Base-by-base conservation (phyloP, 202 grass and related monocot species). In the Elaeis oleifera region DNA sequence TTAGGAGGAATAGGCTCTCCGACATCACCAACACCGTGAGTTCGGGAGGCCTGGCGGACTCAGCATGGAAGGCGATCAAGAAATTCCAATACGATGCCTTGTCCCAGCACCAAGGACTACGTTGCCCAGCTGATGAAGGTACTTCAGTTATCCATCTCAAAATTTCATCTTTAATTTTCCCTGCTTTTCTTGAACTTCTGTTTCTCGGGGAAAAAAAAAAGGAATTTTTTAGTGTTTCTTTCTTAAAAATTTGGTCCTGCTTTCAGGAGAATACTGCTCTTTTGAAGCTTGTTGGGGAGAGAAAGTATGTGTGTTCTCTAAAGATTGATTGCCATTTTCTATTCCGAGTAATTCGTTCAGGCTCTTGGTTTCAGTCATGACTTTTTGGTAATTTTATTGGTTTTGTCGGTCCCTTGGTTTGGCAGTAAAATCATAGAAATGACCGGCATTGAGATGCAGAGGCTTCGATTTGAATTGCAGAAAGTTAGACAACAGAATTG, bases 1-100 rank as follows among this genome's bases (percentile, higher is more conserved):
- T 39, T 28, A 9, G 18, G 61, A 64, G 61, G 61, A 48, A 64
- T 31, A 50, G 32, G 18, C 39, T 64, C 18, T 20, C 61, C 19
- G 39, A 64, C 61, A 64, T 64, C 39, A 64, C 61, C 14, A 64
- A 64, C 61, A 64, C 32, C 36, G 11, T 44, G 36, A 44, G 36
- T 44, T 44, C 36, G 19, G 39, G 22, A 64, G 39, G 61, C 16
- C 26, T 24, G 58, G 16, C 22, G 23, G 1, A 60, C 16, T 5
- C 26, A 18, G 58, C 11, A 31, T 25, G 16, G 58, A 31, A 16
- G 22, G 58, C 58, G 4, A 50, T 23, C 36, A 16, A 50, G 61
- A 50, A 64, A 50, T 19, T 36, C 61, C 4, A 64, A 64, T 16
- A 19, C 13, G 31, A 17, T 50, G 61, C n/a, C 39, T 14, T 24